Evolutionary conservation across 768 basidiomycete species (phyloP).

Genomic region (Melanogaster broomeanus): DNA sequence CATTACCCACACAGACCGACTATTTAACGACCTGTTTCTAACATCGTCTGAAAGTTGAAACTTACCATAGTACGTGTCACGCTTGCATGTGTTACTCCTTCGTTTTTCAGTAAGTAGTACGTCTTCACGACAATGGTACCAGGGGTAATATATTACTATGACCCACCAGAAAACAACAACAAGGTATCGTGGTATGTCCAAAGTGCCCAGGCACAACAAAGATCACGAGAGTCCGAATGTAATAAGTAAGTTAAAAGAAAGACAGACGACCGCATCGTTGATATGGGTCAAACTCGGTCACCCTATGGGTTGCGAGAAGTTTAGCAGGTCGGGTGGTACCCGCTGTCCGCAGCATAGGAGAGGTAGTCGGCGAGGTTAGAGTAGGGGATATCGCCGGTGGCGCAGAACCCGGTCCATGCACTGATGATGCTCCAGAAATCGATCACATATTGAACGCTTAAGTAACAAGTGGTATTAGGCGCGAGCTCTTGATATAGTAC

Average conservation of each 20-base stretch:
- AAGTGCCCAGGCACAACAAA: background rate
- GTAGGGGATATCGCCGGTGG: slow-evolving; percentile 21
- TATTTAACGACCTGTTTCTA: too few relatives aligned
- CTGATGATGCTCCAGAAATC: slow-evolving; percentile 21
- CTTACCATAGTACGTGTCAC: too few relatives aligned
- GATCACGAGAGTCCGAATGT: background rate
- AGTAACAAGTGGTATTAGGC: background rate
- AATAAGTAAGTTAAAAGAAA: background rate
- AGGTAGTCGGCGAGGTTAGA: slow-evolving; percentile 23
- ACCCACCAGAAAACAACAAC: too few relatives aligned
- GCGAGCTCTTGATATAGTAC: background rate
- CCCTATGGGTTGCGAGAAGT: background rate
- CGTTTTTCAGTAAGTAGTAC: too few relatives aligned
- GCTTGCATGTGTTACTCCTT: too few relatives aligned
- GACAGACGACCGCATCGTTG: background rate
- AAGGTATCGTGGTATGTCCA: background rate
- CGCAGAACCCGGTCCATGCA: slow-evolving; percentile 27
- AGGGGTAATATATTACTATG: too few relatives aligned
- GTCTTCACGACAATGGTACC: too few relatives aligned
- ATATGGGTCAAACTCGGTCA: background rate
- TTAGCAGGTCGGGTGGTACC: slow-evolving; percentile 17
- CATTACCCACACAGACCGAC: too few relatives aligned
- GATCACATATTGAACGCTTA: slow-evolving; percentile 19
- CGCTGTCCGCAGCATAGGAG: slow-evolving; percentile 19
- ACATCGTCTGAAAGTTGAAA: too few relatives aligned